Conservation (phyloP, 768 basidiomycete species). For the Terana coerulea region DNA sequence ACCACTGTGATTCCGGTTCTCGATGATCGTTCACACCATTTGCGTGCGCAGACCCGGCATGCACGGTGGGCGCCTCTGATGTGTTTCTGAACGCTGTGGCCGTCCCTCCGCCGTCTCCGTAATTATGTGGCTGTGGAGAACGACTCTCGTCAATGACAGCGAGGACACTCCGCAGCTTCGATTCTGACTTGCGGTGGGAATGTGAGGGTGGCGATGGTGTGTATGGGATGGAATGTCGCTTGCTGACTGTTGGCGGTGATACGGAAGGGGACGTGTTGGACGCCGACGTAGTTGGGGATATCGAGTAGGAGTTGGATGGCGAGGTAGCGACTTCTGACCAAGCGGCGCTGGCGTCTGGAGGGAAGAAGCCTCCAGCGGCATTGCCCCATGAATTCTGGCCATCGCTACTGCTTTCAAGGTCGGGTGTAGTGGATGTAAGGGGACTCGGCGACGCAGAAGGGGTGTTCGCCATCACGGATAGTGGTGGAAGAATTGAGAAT, state of each 20-base stretch:
- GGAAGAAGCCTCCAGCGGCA: slow-evolving; percentile 41
- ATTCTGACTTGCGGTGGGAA: slow-evolving; percentile 51
- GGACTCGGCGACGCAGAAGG: slow-evolving; percentile 61
- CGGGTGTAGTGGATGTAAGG: slow-evolving; percentile 39
- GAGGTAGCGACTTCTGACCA: slow-evolving; percentile 25
- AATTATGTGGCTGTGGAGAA: slow-evolving; percentile 24
- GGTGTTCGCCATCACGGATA: slow-evolving; percentile 67
- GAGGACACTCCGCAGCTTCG: slow-evolving; percentile 71
- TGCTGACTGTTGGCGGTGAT: slow-evolving; percentile 26
- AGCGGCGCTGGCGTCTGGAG: slow-evolving; percentile 30
- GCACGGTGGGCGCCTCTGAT: slow-evolving; percentile 1
- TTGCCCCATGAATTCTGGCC: slow-evolving; percentile 43
- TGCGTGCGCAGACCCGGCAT: not conserved
- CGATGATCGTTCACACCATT: not conserved
- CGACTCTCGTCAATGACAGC: slow-evolving; percentile 60
- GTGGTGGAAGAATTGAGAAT: slow-evolving; percentile 87
- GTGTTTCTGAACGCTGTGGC: not conserved
- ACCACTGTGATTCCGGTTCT: slow-evolving; percentile 2
- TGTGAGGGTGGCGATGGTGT: slow-evolving; percentile 26
- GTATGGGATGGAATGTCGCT: slow-evolving; percentile 52
- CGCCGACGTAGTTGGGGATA: slow-evolving; percentile 20
- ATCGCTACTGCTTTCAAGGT: slow-evolving; percentile 28
- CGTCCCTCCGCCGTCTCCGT: not conserved
- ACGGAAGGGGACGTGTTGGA: slow-evolving; percentile 17
- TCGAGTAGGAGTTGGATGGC: slow-evolving; percentile 6